A percentile compares a stretch with the other conserved stretches of the same genome.
Conservation (phyloP, 1,284 basidiomycete species). For the Ustilago cynodontis region DNA sequence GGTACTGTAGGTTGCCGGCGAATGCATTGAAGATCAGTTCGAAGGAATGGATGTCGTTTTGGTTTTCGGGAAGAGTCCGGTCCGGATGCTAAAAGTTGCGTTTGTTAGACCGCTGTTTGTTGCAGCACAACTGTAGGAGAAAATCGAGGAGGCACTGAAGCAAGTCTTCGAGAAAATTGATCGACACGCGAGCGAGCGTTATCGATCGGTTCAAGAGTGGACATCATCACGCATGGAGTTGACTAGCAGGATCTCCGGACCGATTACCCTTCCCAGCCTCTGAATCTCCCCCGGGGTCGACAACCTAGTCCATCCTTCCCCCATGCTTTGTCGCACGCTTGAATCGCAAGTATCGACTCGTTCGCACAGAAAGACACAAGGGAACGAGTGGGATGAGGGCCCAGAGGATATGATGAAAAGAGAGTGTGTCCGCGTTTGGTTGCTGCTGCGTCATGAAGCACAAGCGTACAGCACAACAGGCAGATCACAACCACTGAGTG, state of each 20-base stretch:
- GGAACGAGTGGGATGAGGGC: conserved; percentile 1
- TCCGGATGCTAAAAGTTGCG: not conserved
- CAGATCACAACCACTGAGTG: conserved; percentile 13
- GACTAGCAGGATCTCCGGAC: conserved; percentile 26
- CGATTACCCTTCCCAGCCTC: conserved; percentile 10
- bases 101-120: conserved; percentile 19
- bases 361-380: not conserved
- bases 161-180: too few species aligned
- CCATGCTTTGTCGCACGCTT: not conserved
- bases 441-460: conserved; percentile 19
- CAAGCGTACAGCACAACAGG: not conserved
- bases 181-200: conserved; percentile 2
- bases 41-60: not conserved
- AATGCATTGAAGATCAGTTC: not conserved
- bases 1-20: not conserved
- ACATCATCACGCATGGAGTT: conserved; percentile 16
- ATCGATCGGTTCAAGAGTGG: conserved; percentile 24
- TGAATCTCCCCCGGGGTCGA: not conserved
- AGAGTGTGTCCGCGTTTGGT: too few species aligned
- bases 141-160: too few species aligned
- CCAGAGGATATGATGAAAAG: too few species aligned
- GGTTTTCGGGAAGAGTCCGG: not conserved
- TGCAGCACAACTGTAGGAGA: not conserved
- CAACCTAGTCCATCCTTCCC: not conserved
- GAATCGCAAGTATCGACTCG: not conserved